Conservation (phyloP, 2,329 filamentous ascomycete species). For the Sclerotinia subarctica region DNA sequence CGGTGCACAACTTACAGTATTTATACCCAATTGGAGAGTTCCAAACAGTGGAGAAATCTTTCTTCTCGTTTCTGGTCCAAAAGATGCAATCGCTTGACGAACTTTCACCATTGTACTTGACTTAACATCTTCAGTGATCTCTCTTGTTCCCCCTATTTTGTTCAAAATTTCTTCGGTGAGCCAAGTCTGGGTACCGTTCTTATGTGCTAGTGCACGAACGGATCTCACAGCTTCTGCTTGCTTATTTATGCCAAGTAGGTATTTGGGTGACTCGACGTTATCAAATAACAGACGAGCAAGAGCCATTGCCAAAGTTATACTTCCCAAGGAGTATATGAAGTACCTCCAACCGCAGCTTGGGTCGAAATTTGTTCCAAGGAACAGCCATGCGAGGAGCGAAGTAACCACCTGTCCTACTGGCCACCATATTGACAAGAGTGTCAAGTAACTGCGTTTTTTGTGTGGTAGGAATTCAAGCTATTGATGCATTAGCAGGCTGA, state of each 20-base stretch:
- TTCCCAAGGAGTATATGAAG: constrained; percentile 67
- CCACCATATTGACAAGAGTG: constrained; percentile 84
- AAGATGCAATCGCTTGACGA: constrained; percentile 54
- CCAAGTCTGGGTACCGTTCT: constrained; percentile 69
- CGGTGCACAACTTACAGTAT: constrained; percentile 41
- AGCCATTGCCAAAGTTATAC: constrained; percentile 75
- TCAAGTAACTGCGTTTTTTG: constrained; percentile 69
- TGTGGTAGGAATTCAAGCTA: constrained; percentile 74
- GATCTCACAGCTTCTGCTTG: constrained; percentile 77
- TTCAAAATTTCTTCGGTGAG: constrained; percentile 68
- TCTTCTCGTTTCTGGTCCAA: constrained; percentile 52
- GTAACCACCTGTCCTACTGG: constrained; percentile 75
- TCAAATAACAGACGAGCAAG: constrained; percentile 73
- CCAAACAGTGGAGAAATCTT: constrained; percentile 65
- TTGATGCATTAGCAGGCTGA: not conserved
- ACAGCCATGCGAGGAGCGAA: constrained; percentile 71
- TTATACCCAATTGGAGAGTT: constrained; percentile 49
- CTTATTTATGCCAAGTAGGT: constrained; percentile 70
- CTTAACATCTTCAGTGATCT: constrained; percentile 12
- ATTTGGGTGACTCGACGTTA: constrained; percentile 83
- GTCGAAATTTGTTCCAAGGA: constrained; percentile 55
- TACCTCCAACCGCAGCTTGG: constrained; percentile 72
- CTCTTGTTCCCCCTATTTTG: constrained; percentile 47
- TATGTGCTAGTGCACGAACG: constrained; percentile 72
- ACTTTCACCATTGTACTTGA: constrained; percentile 29